Evolutionary conservation across 805 yeast species (phyloP).

Genomic region (Candida endomychidarum): DNA sequence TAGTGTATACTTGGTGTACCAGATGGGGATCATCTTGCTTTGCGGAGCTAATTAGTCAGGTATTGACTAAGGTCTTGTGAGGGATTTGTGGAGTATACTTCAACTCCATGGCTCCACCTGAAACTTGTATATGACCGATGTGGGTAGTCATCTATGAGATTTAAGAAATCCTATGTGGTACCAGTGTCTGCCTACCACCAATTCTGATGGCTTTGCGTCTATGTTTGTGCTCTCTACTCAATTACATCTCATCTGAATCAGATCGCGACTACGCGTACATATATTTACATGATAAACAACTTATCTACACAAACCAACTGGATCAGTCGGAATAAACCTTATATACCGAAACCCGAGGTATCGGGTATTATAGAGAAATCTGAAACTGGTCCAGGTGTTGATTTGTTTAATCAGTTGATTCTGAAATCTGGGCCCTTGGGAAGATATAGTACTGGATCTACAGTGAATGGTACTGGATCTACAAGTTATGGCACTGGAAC

Average conservation of each 20-base stretch:
- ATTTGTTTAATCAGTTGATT: slow-evolving; percentile 3
- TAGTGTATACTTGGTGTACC: too few relatives aligned
- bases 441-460: background rate
- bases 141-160: too few relatives aligned
- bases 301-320: slow-evolving; percentile 19
- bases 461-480: background rate
- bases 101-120: too few relatives aligned
- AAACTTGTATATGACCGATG: too few relatives aligned
- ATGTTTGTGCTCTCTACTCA: too few relatives aligned
- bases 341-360: slow-evolving; percentile 11
- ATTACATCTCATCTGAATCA: background rate
- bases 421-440: background rate
- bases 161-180: too few relatives aligned
- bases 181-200: too few relatives aligned
- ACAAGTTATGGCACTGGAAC: background rate
- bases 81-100: too few relatives aligned
- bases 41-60: too few relatives aligned
- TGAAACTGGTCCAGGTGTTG: background rate
- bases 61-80: too few relatives aligned
- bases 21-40: too few relatives aligned
- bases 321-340: slow-evolving; percentile 18
- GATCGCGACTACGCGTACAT: slow-evolving; percentile 2
- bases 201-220: background rate
- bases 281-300: slow-evolving; percentile 16
- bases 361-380: background rate